These are phyloP conservation scores for Ilyonectria sp. DNA, from an alignment of 2,329 filamentous ascomycete genomes.

Conservation along the genomic window DNA sequence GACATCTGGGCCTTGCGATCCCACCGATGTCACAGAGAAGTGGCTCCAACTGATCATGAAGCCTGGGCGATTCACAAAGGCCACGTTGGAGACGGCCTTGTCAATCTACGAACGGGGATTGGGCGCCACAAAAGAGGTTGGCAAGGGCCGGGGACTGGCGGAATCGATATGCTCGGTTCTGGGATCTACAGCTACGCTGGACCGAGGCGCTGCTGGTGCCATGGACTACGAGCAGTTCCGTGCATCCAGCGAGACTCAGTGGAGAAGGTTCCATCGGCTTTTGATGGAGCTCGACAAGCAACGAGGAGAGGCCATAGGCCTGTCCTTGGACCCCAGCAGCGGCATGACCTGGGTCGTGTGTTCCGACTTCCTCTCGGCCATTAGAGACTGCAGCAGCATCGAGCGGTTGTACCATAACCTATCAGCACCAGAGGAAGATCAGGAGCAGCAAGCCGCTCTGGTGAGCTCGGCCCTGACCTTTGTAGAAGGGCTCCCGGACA, in stretches of 20 bases:
- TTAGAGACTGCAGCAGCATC: constrained; percentile 84
- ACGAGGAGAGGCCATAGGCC: constrained; percentile 83
- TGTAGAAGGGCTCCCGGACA: constrained; percentile 78
- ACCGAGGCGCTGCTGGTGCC: constrained; percentile 72
- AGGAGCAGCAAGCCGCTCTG: constrained; percentile 71
- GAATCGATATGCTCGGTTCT: constrained; percentile 84
- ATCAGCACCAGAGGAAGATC: constrained; percentile 65
- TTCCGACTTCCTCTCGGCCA: constrained; percentile 83
- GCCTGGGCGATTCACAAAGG: constrained; percentile 84
- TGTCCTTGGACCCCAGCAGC: constrained; percentile 79
- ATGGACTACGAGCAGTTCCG: constrained; percentile 85
- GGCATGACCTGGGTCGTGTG: constrained; percentile 88
- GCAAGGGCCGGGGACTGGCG: constrained; percentile 72
- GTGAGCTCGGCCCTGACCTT: constrained; percentile 80
- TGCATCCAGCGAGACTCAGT: constrained; percentile 83
- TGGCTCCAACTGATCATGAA: constrained; percentile 90
- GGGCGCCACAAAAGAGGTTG: constrained; percentile 52
- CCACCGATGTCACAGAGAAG: constrained; percentile 81
- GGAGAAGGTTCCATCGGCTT: constrained; percentile 91
- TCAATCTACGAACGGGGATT: constrained; percentile 82
- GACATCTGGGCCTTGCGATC: constrained; percentile 73
- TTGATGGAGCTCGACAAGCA: constrained; percentile 89
- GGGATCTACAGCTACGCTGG: constrained; percentile 77
- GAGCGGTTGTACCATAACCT: constrained; percentile 84
- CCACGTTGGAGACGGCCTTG: constrained; percentile 87